Conservation (phyloP, 2,329 filamentous ascomycete species). For the Talaromyces sp. region DNA sequence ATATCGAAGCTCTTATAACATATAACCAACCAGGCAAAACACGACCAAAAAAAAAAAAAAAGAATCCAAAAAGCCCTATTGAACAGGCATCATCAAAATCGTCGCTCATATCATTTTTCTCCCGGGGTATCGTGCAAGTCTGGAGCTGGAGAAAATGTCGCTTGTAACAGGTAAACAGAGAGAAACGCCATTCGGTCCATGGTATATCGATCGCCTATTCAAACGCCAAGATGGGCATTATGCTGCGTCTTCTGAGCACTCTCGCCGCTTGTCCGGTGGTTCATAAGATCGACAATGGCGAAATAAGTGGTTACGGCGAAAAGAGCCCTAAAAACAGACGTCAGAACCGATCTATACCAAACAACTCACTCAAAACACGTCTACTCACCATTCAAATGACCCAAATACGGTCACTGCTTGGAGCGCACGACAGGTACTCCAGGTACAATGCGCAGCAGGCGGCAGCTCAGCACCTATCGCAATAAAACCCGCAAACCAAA, state of each 20-base stretch:
- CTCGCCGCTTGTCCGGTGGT: constrained; percentile 36
- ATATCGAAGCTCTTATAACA: too few species aligned
- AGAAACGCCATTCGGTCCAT: background rate
- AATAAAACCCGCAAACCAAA: constrained; percentile 88
- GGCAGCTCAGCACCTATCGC: constrained; percentile 70
- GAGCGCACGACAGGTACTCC: constrained; percentile 59
- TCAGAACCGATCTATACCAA: background rate
- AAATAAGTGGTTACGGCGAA: constrained; percentile 56
- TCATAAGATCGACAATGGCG: constrained; percentile 51
- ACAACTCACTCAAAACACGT: background rate
- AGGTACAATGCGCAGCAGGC: constrained; percentile 57
- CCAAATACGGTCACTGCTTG: constrained; percentile 57
- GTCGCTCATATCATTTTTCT: too few species aligned
- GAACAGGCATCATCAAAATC: background rate
- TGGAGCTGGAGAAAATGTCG: background rate
- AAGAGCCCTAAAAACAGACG: constrained; percentile 27
- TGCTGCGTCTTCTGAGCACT: constrained; percentile 27
- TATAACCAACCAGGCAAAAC: too few species aligned
- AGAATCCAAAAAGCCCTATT: background rate
- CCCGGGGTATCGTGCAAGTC: too few species aligned
- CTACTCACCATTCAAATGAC: constrained; percentile 51
- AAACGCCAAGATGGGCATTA: constrained; percentile 27
- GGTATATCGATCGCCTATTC: background rate
- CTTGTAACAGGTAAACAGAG: background rate
- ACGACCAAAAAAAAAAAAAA: background rate